Conservation (phyloP, 2,329 filamentous ascomycete genomes). For the Cercospora citrullina region DNA sequence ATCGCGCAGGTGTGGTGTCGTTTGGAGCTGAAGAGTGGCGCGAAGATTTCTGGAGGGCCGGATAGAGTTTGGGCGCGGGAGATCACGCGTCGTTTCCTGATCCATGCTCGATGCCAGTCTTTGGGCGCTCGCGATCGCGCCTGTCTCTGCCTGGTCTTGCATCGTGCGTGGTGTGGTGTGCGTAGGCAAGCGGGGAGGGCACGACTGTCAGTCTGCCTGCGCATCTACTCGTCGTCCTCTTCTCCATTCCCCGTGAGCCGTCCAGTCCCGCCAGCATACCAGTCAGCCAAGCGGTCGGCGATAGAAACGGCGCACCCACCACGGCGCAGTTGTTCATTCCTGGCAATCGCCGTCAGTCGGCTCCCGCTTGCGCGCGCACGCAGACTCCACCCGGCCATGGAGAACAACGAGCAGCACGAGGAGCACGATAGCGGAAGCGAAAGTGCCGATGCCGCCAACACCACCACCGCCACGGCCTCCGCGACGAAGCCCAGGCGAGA, state of each 20-base stretch:
- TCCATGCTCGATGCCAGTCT: not conserved
- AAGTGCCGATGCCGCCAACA: conserved; percentile 20
- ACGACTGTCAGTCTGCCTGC: not conserved
- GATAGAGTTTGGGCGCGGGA: not conserved
- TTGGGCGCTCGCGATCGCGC: not conserved
- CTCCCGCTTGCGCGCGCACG: not conserved
- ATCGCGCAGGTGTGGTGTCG: not conserved
- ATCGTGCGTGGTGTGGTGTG: not conserved
- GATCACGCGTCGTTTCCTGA: not conserved
- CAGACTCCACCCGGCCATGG: conserved; percentile 10
- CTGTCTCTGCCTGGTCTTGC: not conserved
- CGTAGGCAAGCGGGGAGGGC: not conserved
- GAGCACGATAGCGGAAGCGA: conserved; percentile 1
- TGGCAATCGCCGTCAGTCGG: conserved; percentile 24
- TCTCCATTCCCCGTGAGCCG: not conserved
- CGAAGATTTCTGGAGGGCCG: not conserved
- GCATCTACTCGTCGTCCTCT: not conserved
- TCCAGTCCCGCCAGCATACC: not conserved
- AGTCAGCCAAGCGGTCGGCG: not conserved
- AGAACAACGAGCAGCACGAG: conserved; percentile 2
- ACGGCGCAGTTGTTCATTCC: not conserved
- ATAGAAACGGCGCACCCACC: not conserved
- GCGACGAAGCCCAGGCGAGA: not conserved
- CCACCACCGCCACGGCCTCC: not conserved
- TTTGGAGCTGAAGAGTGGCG: not conserved